Evolutionary conservation across 1,139 yeast species (phyloP).

Genomic region (Yamadazyma siamensis): DNA sequence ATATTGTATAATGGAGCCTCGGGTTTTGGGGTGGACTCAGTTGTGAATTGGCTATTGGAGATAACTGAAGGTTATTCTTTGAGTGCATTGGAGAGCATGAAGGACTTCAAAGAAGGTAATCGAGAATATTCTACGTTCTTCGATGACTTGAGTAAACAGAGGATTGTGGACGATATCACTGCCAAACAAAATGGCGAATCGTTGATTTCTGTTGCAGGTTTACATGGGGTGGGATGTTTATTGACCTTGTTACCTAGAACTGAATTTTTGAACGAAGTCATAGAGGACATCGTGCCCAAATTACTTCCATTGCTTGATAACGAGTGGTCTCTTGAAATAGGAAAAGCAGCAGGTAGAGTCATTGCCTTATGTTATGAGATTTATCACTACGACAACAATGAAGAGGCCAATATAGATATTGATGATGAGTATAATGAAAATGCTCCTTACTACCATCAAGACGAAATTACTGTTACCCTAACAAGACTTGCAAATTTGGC

Average conservation of each 20-base stretch:
- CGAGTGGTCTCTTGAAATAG: conserved; percentile 37
- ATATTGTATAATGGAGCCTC: conserved; percentile 48
- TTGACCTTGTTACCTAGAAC: conserved; percentile 42
- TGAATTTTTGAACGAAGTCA: conserved; percentile 41
- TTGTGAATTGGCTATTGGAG: conserved; percentile 41
- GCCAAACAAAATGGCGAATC: conserved; percentile 32
- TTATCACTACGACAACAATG: conserved; percentile 42
- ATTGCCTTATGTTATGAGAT: conserved; percentile 63
- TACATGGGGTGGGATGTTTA: conserved; percentile 48
- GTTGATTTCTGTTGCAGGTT: conserved; percentile 38
- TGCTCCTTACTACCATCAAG: conserved; percentile 60
- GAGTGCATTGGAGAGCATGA: conserved; percentile 32
- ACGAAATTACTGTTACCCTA: conserved; percentile 43
- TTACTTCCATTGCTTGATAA: conserved; percentile 41
- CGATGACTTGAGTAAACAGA: conserved; percentile 37
- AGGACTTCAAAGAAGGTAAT: conserved; percentile 37
- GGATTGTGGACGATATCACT: conserved; percentile 34
- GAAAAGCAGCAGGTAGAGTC: conserved; percentile 57
- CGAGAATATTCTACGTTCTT: conserved; percentile 43
- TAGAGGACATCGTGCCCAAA: conserved; percentile 33
- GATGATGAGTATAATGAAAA: conserved; percentile 42
- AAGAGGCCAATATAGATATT: conserved; percentile 30
- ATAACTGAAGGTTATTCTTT: conserved; percentile 42
- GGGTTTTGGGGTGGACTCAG: conserved; percentile 48
- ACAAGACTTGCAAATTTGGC: conserved; percentile 50